phyloP scores from a whole-genome alignment of 768 basidiomycete species.

The Suillus decipiens region DNA sequence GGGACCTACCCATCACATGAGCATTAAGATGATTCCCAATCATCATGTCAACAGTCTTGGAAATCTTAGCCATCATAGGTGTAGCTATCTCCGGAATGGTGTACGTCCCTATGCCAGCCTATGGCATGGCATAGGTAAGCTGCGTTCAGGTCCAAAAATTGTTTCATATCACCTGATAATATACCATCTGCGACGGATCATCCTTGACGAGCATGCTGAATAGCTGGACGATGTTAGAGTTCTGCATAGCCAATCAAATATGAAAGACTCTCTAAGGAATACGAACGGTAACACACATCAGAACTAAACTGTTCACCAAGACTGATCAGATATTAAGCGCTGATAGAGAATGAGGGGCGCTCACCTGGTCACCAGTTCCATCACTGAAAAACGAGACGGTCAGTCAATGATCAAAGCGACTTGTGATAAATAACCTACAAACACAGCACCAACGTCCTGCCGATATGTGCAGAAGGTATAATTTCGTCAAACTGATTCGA shows the following conservation, averaged over 20 bases:
- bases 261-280: background rate
- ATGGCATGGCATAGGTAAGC: background rate
- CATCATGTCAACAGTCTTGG: slow-evolving; percentile 60
- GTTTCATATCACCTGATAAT: slow-evolving; percentile 58
- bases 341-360: slow-evolving; percentile 20
- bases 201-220: slow-evolving; percentile 74
- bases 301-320: slow-evolving; percentile 65
- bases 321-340: slow-evolving; percentile 9
- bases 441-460: slow-evolving; percentile 67
- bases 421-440: slow-evolving; percentile 45
- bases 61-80: slow-evolving; percentile 53
- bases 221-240: slow-evolving; percentile 72
- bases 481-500: slow-evolving; percentile 30
- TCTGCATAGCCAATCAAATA: slow-evolving; percentile 39
- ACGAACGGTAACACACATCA: slow-evolving; percentile 45
- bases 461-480: slow-evolving; percentile 43
- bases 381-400: background rate
- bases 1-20: slow-evolving; percentile 64
- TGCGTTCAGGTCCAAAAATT: background rate
- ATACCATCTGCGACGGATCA: slow-evolving; percentile 61
- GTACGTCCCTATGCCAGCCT: slow-evolving; percentile 78
- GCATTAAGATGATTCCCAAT: slow-evolving; percentile 61
- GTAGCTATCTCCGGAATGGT: slow-evolving; percentile 63
- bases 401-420: background rate
- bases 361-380: slow-evolving; percentile 40